Base-by-base conservation (phyloP, 2,329 filamentous ascomycete species). In the Microthyrium microscopicum region DNA sequence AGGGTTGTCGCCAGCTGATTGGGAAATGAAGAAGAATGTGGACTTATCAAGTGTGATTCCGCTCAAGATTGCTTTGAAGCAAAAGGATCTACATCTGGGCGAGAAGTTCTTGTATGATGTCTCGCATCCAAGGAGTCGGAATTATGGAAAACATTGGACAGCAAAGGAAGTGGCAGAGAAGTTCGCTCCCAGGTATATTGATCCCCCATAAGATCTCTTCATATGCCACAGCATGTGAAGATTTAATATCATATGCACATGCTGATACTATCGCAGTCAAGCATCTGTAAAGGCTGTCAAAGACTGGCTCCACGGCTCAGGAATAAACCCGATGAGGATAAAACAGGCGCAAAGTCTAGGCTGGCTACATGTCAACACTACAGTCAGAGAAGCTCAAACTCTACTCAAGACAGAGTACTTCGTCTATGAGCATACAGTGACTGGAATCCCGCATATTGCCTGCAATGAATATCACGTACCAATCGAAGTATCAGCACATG, bases 321-420 rank as follows among this genome's bases (percentile, higher is more conserved):
- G 46, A n/a, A 41, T 48, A 29, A 31, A 39, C n/a, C 19, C 28
- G 8, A 26, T 36, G 5, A 17, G 32, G 8, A 37, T 32, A 5
- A 31, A 31, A 6, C 30, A 31, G 5, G 36, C 40, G 12, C 27
- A 26, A 21, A 26, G 35, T 16, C 25, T 35, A 13, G 35, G 40
- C 18, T 60, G 57, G 56, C 44, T 61, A 3, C 50, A 53, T 9
- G 59, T 62, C 35, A 49, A 56, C 17, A 50, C 52, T 0, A 45
- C 49, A 2, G 49, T 54, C 3, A 41, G 45, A 9, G 53, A 57
- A 29, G 46, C 55, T 3, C 56, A 60, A 37, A 36, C 39, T 3
- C 41, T 62, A 19, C 44, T 61, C 5, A 46, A 47, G 20, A 52
- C 57, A 1, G 42, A 56, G 29, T 61, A 58, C 41, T 52, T 50